These are phyloP conservation scores for Centella asiatica DNA, from an alignment of 129 eudicot species.

Conservation along the genomic window DNA sequence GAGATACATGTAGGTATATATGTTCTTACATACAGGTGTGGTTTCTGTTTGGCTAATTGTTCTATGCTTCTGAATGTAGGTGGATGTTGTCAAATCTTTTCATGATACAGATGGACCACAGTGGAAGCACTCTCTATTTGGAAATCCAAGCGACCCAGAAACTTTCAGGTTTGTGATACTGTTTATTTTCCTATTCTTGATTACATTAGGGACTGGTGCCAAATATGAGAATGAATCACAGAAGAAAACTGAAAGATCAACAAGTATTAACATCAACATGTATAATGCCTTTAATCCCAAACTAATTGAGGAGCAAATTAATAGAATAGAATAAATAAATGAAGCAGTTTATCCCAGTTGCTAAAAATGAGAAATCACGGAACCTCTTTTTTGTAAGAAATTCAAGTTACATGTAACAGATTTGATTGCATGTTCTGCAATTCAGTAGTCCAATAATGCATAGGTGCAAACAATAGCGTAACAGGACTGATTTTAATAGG, in stretches of 20 bases:
- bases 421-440: neutral
- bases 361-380: neutral
- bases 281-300: no score
- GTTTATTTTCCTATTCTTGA: neutral
- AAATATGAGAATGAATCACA: neutral
- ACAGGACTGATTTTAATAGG: neutral
- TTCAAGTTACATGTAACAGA: neutral
- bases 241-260: no score
- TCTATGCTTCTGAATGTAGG: conserved; percentile 27
- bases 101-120: conserved; percentile 89
- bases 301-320: no score
- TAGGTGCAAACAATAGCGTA: neutral
- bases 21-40: no score
- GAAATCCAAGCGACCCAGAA: conserved; percentile 93
- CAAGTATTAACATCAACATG: no score
- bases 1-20: no score
- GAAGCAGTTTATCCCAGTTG: no score
- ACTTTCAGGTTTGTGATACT: conserved; percentile 60
- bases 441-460: neutral
- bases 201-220: neutral
- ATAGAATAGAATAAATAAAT: no score
- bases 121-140: conserved; percentile 94
- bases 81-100: conserved; percentile 81
- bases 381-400: neutral
- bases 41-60: conserved; percentile 10